A percentile compares a stretch with the other conserved stretches of the same genome.
phyloP scores from a whole-genome alignment of 345 rosid genomes.

The Brassica cretica region DNA sequence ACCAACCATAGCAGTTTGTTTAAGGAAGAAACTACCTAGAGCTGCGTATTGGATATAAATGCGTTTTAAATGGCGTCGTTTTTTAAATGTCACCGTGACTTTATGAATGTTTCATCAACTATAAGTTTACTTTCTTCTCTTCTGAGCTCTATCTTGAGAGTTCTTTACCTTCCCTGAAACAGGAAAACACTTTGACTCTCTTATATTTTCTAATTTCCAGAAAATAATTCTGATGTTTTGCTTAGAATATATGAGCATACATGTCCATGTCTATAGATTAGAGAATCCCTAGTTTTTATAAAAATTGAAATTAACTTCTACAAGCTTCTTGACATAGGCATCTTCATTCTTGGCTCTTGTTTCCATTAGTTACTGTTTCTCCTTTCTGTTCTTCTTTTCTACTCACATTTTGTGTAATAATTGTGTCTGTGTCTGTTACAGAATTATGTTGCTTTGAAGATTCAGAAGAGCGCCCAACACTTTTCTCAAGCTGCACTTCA shows the following conservation, averaged over 20 bases:
- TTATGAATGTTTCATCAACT: not conserved
- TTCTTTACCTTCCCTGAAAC: not conserved
- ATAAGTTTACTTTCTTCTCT: not conserved
- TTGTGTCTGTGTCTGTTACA: not conserved
- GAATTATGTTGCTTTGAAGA: conserved; percentile 3
- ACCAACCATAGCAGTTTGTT: conserved; percentile 5
- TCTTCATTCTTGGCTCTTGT: not conserved
- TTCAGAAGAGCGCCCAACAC: conserved; percentile 1
- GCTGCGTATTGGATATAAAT: not conserved
- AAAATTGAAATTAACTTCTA: not conserved
- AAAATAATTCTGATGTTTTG: not conserved
- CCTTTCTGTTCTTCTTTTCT: not conserved
- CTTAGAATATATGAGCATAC: not conserved
- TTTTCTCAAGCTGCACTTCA: conserved; percentile 4
- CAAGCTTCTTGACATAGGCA: not conserved
- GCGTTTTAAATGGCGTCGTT: not conserved
- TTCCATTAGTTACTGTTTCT: not conserved
- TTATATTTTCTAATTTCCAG: not conserved
- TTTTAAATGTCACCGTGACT: not conserved
- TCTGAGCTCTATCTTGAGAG: not conserved
- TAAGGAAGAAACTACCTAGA: not conserved
- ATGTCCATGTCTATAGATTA: not conserved
- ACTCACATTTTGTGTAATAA: not conserved
- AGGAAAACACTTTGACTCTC: not conserved
- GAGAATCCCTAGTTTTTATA: not conserved